Base-by-base conservation (phyloP, 2,329 filamentous ascomycete species). In the Cyphellophora europaea region DNA sequence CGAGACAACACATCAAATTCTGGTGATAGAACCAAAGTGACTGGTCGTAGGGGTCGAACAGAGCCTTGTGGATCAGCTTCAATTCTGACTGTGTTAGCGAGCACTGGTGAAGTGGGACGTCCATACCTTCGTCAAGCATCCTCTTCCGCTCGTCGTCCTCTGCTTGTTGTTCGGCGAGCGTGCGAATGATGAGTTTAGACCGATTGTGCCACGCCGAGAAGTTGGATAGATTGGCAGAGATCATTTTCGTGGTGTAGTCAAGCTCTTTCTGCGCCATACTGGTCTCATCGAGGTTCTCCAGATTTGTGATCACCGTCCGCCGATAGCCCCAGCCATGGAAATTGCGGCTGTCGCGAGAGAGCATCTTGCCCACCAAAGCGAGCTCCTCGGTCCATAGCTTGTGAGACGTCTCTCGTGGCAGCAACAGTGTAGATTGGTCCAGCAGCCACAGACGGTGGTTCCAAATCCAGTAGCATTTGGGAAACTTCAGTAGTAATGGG, bases 401-500 rank as follows among this genome's bases (percentile, higher is more conserved):
- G 14, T 72, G 69, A 2, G 85, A 75, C 11, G 64, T 53, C 0
- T 63, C 38, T 1, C 59, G 43, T 2, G 76, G 71, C 6, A 94
- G 66, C 12, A 78, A 66, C 10, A 67, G 55, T 30, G 81, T 82
- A 19, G 79, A 78, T 55, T 85, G 74, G 36, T 79, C 66, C 11
- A 98, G 67, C 3, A 89, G 66, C 88, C 91, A 98, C 30, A 81
- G 62, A 17, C 91, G 79, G 59, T 95, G 89, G 49, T 94, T 93
- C 91, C 91, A 98, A 52, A 98, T 89, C 89, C 91, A 96, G 65
- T 98, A 98, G 68, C 91, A 96, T 58, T 98, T 98, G 5, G 91
- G 91, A 47, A 77, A 89, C 47, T 86, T 77, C 45, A 84, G 72
- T 32, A 98, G 72, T 13, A 98, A 71, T 1, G 85, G 84, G 27